A percentile compares a stretch with the other conserved stretches of the same genome.
Conservation (phyloP, 768 basidiomycete genomes). For the Mycena rosella region DNA sequence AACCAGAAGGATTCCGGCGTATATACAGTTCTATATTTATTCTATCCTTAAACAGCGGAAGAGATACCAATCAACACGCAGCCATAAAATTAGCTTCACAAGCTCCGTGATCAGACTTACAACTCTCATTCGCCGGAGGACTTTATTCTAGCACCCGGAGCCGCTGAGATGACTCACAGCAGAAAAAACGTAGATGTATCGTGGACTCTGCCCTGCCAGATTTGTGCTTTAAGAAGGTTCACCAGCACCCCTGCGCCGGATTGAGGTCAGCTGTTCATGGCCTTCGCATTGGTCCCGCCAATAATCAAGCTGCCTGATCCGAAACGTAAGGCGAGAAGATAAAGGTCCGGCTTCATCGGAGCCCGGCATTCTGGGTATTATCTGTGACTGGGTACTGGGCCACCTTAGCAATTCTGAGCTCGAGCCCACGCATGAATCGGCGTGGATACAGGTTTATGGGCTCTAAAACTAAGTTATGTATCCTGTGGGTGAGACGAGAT, state of each 20-base stretch:
- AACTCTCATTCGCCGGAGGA: neutral
- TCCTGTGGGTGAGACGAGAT: too few species aligned
- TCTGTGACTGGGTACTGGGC: too few species aligned
- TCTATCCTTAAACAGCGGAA: neutral
- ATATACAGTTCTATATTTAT: neutral
- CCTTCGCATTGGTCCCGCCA: slow-evolving; percentile 1
- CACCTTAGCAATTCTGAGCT: too few species aligned
- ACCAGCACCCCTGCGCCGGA: slow-evolving; percentile 2
- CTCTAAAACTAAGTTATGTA: too few species aligned
- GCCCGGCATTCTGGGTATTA: slow-evolving; percentile 1
- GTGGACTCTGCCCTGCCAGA: neutral
- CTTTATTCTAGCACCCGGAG: slow-evolving; percentile 3
- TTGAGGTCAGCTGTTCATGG: neutral
- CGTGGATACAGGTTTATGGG: too few species aligned
- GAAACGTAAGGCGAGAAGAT: slow-evolving; percentile 1
- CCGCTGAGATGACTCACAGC: neutral
- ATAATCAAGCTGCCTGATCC: slow-evolving; percentile 1
- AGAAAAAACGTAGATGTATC: slow-evolving; percentile 3
- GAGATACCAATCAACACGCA: slow-evolving; percentile 1
- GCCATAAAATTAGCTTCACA: neutral
- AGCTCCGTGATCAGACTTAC: neutral
- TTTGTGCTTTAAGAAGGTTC: neutral
- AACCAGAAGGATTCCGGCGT: neutral
- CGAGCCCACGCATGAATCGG: too few species aligned
- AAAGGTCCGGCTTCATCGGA: neutral